Evolutionary conservation across 352 stramenopile species (phyloP), one percentile per base, ranked within the genome.

Genomic region (Phytopythium kandeliae): DNA sequence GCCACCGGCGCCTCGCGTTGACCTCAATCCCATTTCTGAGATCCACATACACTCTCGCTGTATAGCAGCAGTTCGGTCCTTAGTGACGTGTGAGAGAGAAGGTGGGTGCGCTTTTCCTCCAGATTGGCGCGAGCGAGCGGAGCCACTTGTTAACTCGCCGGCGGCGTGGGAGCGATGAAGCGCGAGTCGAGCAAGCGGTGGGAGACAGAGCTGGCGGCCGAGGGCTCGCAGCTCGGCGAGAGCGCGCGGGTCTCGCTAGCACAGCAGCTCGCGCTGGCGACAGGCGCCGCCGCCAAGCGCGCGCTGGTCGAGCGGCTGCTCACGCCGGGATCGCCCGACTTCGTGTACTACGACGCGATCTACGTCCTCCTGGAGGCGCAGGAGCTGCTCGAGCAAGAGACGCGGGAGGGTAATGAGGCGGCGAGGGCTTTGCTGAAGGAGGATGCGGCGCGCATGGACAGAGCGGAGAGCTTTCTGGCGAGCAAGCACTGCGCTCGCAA

Each of bases 321-420:
- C 26, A 47, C 58, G 35, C 60, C 66, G 2, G 47, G 35, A 1
- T 60, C 60, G n/a, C 33, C 54, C 11, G 60, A 70, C 10, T 65
- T 55, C 16, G 42, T 52, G 56, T 76, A 60, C 54, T 70, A 73
- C 38, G 57, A 48, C n/a, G 57, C 60, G 5, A 38, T 76, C 15
- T 72, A 63, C 38, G 38, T 40, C 24, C 44, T 78, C 46, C 48
- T 80, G 19, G 53, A 77, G 12, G 50, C 76, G 25, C 73, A 81
- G 53, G 46, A 56, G 19, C 48, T 80, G 41, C 37, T 67, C 51
- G 63, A 71, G 50, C 26, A 25, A 15, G 38, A 52, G 16, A 44
- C 37, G 9, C 13, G 2, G 1, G 31, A 44, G 34, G 42, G 49
- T 5, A 22, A 63, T 16, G 46, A 34, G 3, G 13, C 54, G 25